phyloP scores from a whole-genome alignment of 1,284 basidiomycete genomes.

The Schizophyllum amplum region DNA sequence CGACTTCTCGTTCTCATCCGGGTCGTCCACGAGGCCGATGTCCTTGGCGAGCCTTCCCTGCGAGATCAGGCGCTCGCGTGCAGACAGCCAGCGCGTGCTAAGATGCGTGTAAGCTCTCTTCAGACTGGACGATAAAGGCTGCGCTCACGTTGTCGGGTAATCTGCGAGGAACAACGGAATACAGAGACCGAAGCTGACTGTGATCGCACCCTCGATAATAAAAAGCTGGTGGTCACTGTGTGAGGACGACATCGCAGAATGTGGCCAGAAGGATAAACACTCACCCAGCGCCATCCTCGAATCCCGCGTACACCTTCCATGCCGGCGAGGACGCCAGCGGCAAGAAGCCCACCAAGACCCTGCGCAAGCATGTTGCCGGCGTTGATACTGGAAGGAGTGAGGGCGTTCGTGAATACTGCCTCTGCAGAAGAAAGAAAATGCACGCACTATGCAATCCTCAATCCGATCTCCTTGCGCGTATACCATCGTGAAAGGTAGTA shows the following conservation, averaged over 20 bases:
- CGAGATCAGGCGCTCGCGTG: conserved; percentile 31
- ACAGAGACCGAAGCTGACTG: not conserved
- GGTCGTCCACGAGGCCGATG: conserved; percentile 28
- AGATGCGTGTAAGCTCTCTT: conserved; percentile 10
- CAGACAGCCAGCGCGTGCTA: conserved; percentile 36
- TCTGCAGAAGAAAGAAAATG: not conserved
- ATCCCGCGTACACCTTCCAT: conserved; percentile 37
- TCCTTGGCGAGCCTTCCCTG: conserved; percentile 38
- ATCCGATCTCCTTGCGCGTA: conserved; percentile 40
- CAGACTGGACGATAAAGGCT: not conserved
- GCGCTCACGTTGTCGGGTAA: conserved; percentile 14
- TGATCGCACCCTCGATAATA: conserved; percentile 16
- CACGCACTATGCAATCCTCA: not conserved
- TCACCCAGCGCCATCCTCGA: conserved; percentile 32
- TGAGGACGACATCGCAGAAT: not conserved
- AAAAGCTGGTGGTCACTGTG: no score
- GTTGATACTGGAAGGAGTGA: not conserved
- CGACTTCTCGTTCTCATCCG: conserved; percentile 21
- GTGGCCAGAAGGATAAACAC: not conserved
- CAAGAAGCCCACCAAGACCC: conserved; percentile 16
- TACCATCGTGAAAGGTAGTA: conserved; percentile 61
- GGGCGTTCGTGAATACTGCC: not conserved
- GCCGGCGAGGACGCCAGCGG: conserved; percentile 33
- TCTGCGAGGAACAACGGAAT: conserved; percentile 15
- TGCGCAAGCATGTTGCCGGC: not conserved